These are phyloP conservation scores for Apiospora malaysiana DNA, from an alignment of 2,329 filamentous ascomycete genomes.

Conservation along the genomic window DNA sequence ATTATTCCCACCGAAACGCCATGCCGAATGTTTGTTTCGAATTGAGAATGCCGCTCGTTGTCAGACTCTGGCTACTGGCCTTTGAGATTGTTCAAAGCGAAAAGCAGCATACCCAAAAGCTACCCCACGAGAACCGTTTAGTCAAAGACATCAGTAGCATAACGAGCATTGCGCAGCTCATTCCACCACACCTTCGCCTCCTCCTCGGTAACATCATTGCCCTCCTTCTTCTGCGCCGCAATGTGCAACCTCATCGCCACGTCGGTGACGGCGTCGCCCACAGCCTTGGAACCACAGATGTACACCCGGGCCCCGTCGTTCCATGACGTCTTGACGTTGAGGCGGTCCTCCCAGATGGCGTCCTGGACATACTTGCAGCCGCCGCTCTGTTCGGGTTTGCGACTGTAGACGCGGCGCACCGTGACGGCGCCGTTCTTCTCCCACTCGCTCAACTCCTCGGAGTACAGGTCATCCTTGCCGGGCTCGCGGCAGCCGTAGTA, in stretches of 20 bases:
- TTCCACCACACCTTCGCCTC: slow-evolving; percentile 55
- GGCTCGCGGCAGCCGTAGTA: slow-evolving; percentile 55
- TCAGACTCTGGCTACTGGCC: background rate
- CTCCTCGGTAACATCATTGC: slow-evolving; percentile 43
- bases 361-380: slow-evolving; percentile 44
- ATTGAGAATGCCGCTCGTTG: background rate
- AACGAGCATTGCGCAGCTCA: slow-evolving; percentile 58
- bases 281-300: slow-evolving; percentile 57
- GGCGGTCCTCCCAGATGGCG: slow-evolving; percentile 31
- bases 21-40: background rate
- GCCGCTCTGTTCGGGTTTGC: slow-evolving; percentile 42
- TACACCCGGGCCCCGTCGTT: slow-evolving; percentile 50
- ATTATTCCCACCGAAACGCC: background rate
- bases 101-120: background rate
- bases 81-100: background rate
- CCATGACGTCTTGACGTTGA: slow-evolving; percentile 29
- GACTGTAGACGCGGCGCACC: slow-evolving; percentile 57
- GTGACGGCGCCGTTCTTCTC: slow-evolving; percentile 55
- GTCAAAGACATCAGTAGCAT: slow-evolving; percentile 67
- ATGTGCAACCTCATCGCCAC: slow-evolving; percentile 43
- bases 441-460: slow-evolving; percentile 50
- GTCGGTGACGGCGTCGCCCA: slow-evolving; percentile 55
- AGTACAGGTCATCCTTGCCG: slow-evolving; percentile 50
- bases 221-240: slow-evolving; percentile 34
- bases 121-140: slow-evolving; percentile 31